These are phyloP conservation scores for Tricladium varicosporioides DNA, from an alignment of 2,329 filamentous ascomycete species.

Conservation along the genomic window DNA sequence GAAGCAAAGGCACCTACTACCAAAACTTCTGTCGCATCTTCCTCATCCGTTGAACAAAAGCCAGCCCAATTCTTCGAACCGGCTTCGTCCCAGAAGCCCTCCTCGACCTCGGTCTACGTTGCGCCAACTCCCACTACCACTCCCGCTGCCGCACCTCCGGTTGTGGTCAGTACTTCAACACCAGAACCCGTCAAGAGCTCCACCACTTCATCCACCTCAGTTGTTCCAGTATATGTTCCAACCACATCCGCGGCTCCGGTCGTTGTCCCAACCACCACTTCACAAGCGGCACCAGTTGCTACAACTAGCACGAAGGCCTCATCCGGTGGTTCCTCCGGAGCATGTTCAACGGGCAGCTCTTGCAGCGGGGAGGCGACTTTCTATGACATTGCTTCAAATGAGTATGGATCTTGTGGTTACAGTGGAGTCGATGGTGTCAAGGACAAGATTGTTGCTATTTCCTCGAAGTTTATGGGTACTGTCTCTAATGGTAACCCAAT, in stretches of 20 bases:
- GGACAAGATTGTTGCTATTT: constrained; percentile 68
- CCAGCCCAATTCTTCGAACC: constrained; percentile 25
- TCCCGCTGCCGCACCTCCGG: constrained; percentile 12
- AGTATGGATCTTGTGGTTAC: constrained; percentile 2
- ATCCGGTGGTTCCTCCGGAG: constrained; percentile 22
- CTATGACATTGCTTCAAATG: constrained; percentile 50
- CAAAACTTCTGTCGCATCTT: constrained; percentile 6
- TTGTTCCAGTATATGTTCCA: constrained; percentile 26
- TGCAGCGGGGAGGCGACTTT: constrained; percentile 69
- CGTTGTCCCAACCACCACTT: constrained; percentile 8
- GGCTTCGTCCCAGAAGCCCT: constrained; percentile 21
- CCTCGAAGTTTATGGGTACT: constrained; percentile 59
- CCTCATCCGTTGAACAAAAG: constrained; percentile 7
- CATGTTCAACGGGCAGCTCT: constrained; percentile 34
- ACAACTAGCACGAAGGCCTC: constrained; percentile 14
- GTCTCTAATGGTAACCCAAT: constrained; percentile 65
- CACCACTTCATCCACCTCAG: constrained; percentile 23
- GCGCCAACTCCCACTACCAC: constrained; percentile 15
- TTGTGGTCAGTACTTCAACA: background rate
- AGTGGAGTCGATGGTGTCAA: constrained; percentile 12
- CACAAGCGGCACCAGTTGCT: constrained; percentile 17
- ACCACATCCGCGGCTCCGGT: constrained; percentile 9
- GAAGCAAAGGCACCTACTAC: constrained; percentile 9
- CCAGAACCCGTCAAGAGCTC: constrained; percentile 1
- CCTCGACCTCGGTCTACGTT: constrained; percentile 30